Base-by-base conservation (phyloP, 805 yeast species). In the Kluyveromyces dobzhanskii region DNA sequence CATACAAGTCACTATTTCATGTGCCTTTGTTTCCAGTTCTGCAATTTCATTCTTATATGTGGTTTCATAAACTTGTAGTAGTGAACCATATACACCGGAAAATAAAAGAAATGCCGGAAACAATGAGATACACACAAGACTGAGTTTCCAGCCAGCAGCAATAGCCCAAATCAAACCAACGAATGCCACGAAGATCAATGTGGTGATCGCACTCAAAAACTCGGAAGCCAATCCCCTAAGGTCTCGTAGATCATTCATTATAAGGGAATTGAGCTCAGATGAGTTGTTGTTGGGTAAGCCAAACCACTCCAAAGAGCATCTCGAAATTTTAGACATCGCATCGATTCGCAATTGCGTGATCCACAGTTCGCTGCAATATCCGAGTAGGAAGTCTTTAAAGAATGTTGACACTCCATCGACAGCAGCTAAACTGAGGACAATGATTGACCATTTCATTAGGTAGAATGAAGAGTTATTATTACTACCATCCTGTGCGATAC, bases 171-270 rank as follows among this genome's bases (percentile, higher is more conserved):
- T 63, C 4, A 79, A 44, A 3, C 96, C 94, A 19, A 77, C 59
- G 0, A 65, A 28, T 0, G 81, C 63, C 35, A 86, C 67, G 0
- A 76, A 63, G 2, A 73, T 36, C 29, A 84, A 69, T 9, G 80
- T 72, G 1, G 76, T 48, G 0, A 76, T 31, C 0, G 79, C 69
- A 8, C 78, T 66, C 23, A 85, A 53, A 45, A 81, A 78, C 31
- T 77, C 77, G 0, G 85, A 68, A 1, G 85, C 69, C 27, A 88
- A 59, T 0, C 67, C 59, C 44, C 95, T 69, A 43, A 85, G 60
- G 50, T 86, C 95, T 49, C 95, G 76, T 0, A 85, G 59, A 54
- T 92, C 97, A 53, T 85, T 86, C 70, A 88, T 65, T 3, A 90
- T 47, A 13, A 88, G 64, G 0, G 94, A 75, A 16, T 80, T 69